phyloP scores from a whole-genome alignment of 2,329 filamentous ascomycete species.

The Helminthosporium solani region DNA sequence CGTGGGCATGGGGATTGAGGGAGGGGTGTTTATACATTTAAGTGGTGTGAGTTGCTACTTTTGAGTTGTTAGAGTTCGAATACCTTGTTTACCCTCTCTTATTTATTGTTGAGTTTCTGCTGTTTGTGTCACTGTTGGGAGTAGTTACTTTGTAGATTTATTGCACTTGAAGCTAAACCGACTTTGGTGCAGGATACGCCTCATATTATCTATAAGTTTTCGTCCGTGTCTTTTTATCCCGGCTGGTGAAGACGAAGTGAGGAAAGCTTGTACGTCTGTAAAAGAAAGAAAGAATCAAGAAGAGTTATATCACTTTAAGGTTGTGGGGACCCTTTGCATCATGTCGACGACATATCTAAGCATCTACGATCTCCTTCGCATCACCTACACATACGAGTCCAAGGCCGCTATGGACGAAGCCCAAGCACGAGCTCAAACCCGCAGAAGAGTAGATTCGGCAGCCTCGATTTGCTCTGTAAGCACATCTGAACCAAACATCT shows the following conservation, averaged over 20 bases:
- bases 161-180: too few relatives aligned
- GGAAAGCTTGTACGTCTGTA: too few relatives aligned
- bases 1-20: not conserved
- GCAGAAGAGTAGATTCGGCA: conserved; percentile 17
- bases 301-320: not conserved
- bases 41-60: too few relatives aligned
- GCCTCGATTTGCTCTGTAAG: conserved; percentile 26
- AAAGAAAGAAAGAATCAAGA: not conserved
- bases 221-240: not conserved
- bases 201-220: not conserved
- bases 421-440: not conserved
- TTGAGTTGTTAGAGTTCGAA: too few relatives aligned
- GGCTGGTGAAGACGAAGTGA: too few relatives aligned
- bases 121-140: too few relatives aligned
- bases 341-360: conserved; percentile 38
- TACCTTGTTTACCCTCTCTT: too few relatives aligned
- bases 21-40: too few relatives aligned
- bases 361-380: conserved; percentile 36
- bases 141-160: too few relatives aligned
- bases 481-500: not conserved
- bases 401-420: conserved; percentile 20
- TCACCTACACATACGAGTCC: conserved; percentile 38
- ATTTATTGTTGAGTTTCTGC: too few relatives aligned
- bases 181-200: not conserved
- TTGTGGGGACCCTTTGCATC: conserved; percentile 1